Conservation (phyloP, 768 basidiomycete genomes). For the Lyophyllum semitale region DNA sequence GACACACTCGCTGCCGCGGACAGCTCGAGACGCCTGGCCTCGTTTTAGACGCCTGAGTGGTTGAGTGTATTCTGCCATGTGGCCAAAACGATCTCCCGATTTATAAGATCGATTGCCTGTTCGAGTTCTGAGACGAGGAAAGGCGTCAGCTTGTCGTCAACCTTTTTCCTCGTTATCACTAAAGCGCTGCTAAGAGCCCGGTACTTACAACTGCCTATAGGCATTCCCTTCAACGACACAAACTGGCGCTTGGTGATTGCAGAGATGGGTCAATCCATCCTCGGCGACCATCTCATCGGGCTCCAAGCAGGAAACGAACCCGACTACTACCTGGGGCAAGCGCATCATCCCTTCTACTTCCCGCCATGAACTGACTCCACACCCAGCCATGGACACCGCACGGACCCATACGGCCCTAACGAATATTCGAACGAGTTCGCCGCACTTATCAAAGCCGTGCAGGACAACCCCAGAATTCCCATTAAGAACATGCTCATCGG, state of each 20-base stretch:
- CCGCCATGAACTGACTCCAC: neutral
- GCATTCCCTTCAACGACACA: constrained; percentile 69
- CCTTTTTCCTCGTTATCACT: no score
- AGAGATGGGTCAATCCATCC: constrained; percentile 56
- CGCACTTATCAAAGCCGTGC: constrained; percentile 37
- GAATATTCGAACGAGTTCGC: constrained; percentile 57
- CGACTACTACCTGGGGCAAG: constrained; percentile 60
- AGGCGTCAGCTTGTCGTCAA: no score
- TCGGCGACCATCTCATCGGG: constrained; percentile 68
- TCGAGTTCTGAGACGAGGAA: no score
- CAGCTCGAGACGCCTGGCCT: no score
- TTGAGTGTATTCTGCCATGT: no score
- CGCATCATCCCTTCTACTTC: constrained; percentile 1
- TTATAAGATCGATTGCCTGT: no score
- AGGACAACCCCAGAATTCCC: constrained; percentile 33
- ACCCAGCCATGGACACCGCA: constrained; percentile 23
- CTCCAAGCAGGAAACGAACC: constrained; percentile 79
- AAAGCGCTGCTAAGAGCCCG: no score
- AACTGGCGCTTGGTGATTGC: constrained; percentile 57
- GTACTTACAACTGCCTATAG: constrained; percentile 8
- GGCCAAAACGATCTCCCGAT: no score
- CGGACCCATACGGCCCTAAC: constrained; percentile 25
- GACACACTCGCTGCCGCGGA: no score
- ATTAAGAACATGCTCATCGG: constrained; percentile 54
- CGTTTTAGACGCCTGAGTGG: no score